phyloP scores from a whole-genome alignment of 371 early-diverging fungal genomes.

The Parasitella parasitica region DNA sequence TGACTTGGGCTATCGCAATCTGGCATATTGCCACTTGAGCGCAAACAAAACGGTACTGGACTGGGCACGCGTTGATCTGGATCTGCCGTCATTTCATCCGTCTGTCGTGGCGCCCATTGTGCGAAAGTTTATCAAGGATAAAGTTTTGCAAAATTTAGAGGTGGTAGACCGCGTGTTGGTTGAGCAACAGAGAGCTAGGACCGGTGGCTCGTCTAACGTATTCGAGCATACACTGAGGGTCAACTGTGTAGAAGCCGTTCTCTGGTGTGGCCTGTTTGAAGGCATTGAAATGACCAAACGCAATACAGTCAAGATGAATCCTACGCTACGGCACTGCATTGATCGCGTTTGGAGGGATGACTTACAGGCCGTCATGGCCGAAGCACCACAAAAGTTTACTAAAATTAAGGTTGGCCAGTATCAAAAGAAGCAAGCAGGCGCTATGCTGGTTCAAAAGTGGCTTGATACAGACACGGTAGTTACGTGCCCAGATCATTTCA shows the following conservation, averaged over 20 bases:
- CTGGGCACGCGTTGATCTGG: slow-evolving; percentile 47
- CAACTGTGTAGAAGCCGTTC: slow-evolving; percentile 56
- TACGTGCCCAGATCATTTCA: slow-evolving; percentile 21
- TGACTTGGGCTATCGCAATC: slow-evolving; percentile 72
- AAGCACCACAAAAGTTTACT: not conserved
- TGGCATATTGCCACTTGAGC: slow-evolving; percentile 60
- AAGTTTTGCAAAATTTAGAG: slow-evolving; percentile 2
- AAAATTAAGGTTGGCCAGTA: not conserved
- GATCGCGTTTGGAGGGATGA: slow-evolving; percentile 23
- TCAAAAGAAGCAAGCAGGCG: slow-evolving; percentile 33
- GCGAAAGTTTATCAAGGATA: slow-evolving; percentile 19
- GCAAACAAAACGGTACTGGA: slow-evolving; percentile 32
- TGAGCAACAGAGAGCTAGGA: slow-evolving; percentile 55
- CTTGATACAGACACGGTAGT: slow-evolving; percentile 23
- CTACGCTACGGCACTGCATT: slow-evolving; percentile 22
- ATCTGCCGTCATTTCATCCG: slow-evolving; percentile 33
- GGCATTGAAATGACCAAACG: not conserved
- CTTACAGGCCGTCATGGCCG: not conserved
- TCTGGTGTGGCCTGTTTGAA: slow-evolving; percentile 42
- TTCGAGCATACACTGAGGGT: slow-evolving; percentile 51
- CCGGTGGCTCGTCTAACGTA: slow-evolving; percentile 31
- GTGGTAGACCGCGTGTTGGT: slow-evolving; percentile 30
- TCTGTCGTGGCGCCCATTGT: slow-evolving; percentile 32
- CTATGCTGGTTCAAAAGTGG: slow-evolving; percentile 40
- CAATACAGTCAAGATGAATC: slow-evolving; percentile 6